A percentile compares a stretch with the other conserved stretches of the same genome.
Evolutionary conservation across 495 filamentous ascomycete genomes (phyloP).

Genomic region (Neurospora sp.): DNA sequence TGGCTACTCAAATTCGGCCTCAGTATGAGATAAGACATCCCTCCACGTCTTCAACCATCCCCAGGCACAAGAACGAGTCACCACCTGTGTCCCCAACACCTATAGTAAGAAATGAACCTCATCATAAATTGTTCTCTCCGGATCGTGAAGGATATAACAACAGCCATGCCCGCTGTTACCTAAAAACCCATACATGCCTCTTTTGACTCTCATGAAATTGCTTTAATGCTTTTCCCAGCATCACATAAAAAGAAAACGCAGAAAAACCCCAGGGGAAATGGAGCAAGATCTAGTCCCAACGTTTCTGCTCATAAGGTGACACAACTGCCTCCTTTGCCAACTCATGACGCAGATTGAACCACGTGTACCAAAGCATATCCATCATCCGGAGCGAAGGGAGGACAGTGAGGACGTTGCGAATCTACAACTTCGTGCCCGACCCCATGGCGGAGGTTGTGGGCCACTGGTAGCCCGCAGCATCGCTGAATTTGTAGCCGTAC

Average conservation of each 20-base stretch:
- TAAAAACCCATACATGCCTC: background rate
- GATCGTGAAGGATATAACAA: background rate
- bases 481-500: conserved; percentile 98
- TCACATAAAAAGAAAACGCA: background rate
- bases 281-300: background rate
- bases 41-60: background rate
- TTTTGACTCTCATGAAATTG: background rate
- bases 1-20: background rate
- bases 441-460: conserved; percentile 51
- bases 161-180: background rate
- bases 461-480: conserved; percentile 95
- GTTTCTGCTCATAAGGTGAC: background rate
- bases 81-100: background rate
- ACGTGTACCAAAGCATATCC: conserved; percentile 4
- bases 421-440: conserved; percentile 61
- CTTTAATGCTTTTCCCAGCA: background rate
- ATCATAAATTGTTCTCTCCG: background rate
- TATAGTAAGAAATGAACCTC: background rate
- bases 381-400: conserved; percentile 2
- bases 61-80: background rate
- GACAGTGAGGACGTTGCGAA: conserved; percentile 9
- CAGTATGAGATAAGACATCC: background rate
- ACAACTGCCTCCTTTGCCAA: conserved; percentile 1
- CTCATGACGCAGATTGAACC: conserved; percentile 11
- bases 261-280: background rate